These are phyloP conservation scores for Adenanthera pavonina DNA, from an alignment of 306 rosid species.

Conservation along the genomic window DNA sequence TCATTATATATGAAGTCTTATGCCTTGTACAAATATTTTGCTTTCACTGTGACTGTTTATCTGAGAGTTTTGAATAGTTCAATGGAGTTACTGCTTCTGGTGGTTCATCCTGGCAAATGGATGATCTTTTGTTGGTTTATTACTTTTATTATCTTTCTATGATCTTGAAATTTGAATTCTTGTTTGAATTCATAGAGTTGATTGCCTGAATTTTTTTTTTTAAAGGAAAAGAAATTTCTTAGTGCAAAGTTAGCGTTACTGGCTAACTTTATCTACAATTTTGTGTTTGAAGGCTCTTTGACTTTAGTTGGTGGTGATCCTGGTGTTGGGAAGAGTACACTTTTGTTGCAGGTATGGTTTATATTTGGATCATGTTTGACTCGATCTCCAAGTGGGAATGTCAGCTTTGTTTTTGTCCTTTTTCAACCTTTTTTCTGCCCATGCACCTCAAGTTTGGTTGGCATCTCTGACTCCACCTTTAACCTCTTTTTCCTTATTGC, in stretches of 20 bases:
- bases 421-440: background rate
- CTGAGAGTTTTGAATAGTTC: slow-evolving; percentile 28
- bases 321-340: slow-evolving; percentile 98
- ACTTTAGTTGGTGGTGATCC: slow-evolving; percentile 93
- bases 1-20: background rate
- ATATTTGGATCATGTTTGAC: slow-evolving; percentile 27
- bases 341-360: slow-evolving; percentile 75
- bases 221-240: background rate
- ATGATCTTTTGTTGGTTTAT: background rate
- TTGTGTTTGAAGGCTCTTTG: slow-evolving; percentile 78
- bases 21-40: slow-evolving; percentile 1
- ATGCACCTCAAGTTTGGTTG: background rate
- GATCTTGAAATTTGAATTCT: slow-evolving; percentile 13
- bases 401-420: background rate
- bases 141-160: background rate
- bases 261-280: slow-evolving; percentile 37
- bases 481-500: slow-evolving; percentile 25
- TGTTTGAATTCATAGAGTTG: slow-evolving; percentile 13
- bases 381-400: slow-evolving; percentile 17
- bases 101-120: slow-evolving; percentile 24
- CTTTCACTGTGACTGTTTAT: slow-evolving; percentile 18
- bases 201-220: background rate
- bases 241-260: slow-evolving; percentile 3
- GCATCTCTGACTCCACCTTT: background rate
- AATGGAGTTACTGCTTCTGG: slow-evolving; percentile 6